Evolutionary conservation across 202 grass and related monocot species (phyloP), one percentile per base, ranked within the genome.

Genomic region (Panicum hallii): DNA sequence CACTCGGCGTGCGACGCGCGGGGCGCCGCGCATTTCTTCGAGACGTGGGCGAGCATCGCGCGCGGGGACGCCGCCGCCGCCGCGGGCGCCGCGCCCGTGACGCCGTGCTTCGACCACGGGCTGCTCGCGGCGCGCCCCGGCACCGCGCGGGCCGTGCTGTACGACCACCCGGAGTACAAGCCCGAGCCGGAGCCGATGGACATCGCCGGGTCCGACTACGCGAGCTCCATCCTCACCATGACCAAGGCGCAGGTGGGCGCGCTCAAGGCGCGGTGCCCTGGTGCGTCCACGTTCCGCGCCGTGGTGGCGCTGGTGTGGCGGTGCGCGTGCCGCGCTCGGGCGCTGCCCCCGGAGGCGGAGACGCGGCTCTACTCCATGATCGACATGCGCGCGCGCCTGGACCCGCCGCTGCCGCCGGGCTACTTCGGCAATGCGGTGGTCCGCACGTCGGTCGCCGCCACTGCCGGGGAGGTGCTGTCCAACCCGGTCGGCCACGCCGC

Each of bases 381-480:
- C 15, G 92, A 94, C 70, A 84, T 91, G 70, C 86, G 89, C 0
- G 23, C 68, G 7, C 89, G 87, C 6, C 84, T 91, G 7, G 58
- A n/a, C 1, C 92, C 89, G 17, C 87, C 84, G 64, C 92, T 94
- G 20, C 92, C 87, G 17, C 7, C 81, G 19, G 81, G 84, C 2
- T 94, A 91, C 79, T 91, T 94, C 67, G 89, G 92, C 15, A 91
- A 94, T 84, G 89, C 89, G 11, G 86, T 89, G 76, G 17, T 91
- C 3, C 85, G 90, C 15, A 92, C 82, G 23, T 90, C 90, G 11
- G 79, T 69, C 2, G 5, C 67, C 3, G 87, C 85, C 6, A 72
- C 63, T 0, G 87, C 48, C 0, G 87, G 70, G 11, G 90, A 94
- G 67, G 63, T 95, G 44, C 30, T 84, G 22, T 78, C 60, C 0